These are phyloP conservation scores for Pholiota conissans DNA, from an alignment of 768 basidiomycete genomes.

Conservation along the genomic window DNA sequence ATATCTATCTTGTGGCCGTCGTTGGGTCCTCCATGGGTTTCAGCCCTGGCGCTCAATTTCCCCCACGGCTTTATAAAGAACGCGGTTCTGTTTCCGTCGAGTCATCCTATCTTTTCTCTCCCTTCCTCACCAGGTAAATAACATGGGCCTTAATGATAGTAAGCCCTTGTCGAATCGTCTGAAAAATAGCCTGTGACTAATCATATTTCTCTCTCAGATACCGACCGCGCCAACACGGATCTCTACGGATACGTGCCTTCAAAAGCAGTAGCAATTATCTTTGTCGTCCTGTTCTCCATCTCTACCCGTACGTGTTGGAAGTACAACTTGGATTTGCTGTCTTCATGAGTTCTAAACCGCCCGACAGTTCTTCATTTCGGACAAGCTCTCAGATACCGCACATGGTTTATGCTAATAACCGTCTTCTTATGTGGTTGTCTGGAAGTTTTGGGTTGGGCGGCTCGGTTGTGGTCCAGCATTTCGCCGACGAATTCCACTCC, in stretches of 20 bases:
- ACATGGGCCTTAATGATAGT: too few relatives aligned
- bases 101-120: too few relatives aligned
- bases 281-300: constrained; percentile 38
- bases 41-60: too few relatives aligned
- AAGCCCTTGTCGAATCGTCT: too few relatives aligned
- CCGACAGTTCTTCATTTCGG: constrained; percentile 15
- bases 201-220: not conserved
- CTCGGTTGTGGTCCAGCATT: constrained; percentile 23
- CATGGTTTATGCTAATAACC: constrained; percentile 26
- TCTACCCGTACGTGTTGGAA: constrained; percentile 31
- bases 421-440: constrained; percentile 22
- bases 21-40: too few relatives aligned
- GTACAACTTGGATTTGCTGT: not conserved
- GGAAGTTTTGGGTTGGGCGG: constrained; percentile 26
- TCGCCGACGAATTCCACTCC: constrained; percentile 12
- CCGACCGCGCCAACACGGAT: not conserved
- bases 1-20: too few relatives aligned
- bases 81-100: too few relatives aligned
- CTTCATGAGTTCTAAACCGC: not conserved
- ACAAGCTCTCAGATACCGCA: constrained; percentile 18
- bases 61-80: too few relatives aligned
- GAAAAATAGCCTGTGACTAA: not conserved
- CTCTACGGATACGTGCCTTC: constrained; percentile 43
- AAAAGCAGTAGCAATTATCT: constrained; percentile 33
- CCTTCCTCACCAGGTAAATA: too few relatives aligned